Evolutionary conservation across 2,329 filamentous ascomycete genomes (phyloP), one percentile per base, ranked within the genome.

Genomic region (Basipetospora sp.): DNA sequence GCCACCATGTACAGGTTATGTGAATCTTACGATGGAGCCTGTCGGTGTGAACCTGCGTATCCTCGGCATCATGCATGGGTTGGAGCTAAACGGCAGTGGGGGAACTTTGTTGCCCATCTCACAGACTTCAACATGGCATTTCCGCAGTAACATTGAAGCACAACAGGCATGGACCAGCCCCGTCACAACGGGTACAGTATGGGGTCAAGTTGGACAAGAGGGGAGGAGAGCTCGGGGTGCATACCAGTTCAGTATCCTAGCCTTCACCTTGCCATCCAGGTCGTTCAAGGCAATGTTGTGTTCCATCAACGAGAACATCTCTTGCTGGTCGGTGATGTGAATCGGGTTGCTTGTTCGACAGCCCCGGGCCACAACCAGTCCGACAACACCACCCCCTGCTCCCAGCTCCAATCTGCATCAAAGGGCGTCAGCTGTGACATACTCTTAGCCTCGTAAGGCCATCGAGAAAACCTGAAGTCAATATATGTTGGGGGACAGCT

Each of bases 301-400:
- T 53, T 78, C 60, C 82, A 96, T 93, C 47, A 98, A 64, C 22
- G 72, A 62, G 42, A 86, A 65, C 86, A 98, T 94, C 43, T 82
- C 75, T 43, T 71, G 54, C 60, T 93, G 86, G 60, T 98, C 90
- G 3, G 88, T 94, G 51, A 96, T 74, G 51, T 79, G 70, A 42
- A 94, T 56, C n/a, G 69, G 65, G 30, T 51, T 39, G 48, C 19
- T 28, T 4, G 32, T 27, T 14, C 31, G 20, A 55, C 68, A 75
- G 33, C 67, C 71, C 22, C 65, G 58, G 20, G 73, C 73, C 22
- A 77, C 65, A 10, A 68, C 72, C 42, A 80, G 62, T 35, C 75
- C 87, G 35, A 93, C 85, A 36, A 96, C 70, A 15, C 90, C 90
- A 40, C 87, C 85, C 41, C 90, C 90, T 42, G 88, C 85, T 40